phyloP scores from a whole-genome alignment of 2,329 filamentous ascomycete species.

The Ampelomyces quisqualis region DNA sequence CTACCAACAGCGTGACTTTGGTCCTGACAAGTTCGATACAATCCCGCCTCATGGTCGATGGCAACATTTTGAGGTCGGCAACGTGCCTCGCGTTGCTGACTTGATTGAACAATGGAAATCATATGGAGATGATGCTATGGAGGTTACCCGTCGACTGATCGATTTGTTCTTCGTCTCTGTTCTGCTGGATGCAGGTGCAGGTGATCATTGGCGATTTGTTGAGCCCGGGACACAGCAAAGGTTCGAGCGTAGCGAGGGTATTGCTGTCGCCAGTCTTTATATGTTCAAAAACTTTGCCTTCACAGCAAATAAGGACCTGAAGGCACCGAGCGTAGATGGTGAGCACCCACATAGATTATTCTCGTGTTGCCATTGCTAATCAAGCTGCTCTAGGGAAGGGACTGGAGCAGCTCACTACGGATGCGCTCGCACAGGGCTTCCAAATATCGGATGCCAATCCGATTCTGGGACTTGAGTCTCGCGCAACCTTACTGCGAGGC shows the following conservation, averaged over 20 bases:
- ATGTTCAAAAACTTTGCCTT: constrained; percentile 83
- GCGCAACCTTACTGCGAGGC: constrained; percentile 72
- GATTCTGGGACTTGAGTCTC: constrained; percentile 74
- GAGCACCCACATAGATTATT: constrained; percentile 54
- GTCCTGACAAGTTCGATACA: constrained; percentile 54
- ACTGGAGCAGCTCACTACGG: constrained; percentile 69
- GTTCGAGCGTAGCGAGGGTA: constrained; percentile 81
- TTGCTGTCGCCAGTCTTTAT: constrained; percentile 73
- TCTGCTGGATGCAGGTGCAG: constrained; percentile 80
- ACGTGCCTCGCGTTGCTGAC: constrained; percentile 67
- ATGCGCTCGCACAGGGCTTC: constrained; percentile 72
- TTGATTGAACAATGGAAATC: constrained; percentile 64
- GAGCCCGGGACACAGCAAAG: constrained; percentile 77
- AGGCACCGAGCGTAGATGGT: constrained; percentile 68
- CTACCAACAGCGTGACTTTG: constrained; percentile 61
- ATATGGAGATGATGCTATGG: constrained; percentile 60
- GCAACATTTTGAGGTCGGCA: constrained; percentile 78
- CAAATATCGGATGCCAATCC: constrained; percentile 78
- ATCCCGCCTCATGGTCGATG: constrained; percentile 74
- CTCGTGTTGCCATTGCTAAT: background rate
- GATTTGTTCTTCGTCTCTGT: constrained; percentile 80
- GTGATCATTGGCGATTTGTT: constrained; percentile 85
- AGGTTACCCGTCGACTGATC: constrained; percentile 71
- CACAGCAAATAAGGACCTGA: constrained; percentile 76
- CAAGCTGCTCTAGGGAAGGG: constrained; percentile 50